Base-by-base conservation (phyloP, 2,329 filamentous ascomycete genomes). In the Arachnomyces sp. region DNA sequence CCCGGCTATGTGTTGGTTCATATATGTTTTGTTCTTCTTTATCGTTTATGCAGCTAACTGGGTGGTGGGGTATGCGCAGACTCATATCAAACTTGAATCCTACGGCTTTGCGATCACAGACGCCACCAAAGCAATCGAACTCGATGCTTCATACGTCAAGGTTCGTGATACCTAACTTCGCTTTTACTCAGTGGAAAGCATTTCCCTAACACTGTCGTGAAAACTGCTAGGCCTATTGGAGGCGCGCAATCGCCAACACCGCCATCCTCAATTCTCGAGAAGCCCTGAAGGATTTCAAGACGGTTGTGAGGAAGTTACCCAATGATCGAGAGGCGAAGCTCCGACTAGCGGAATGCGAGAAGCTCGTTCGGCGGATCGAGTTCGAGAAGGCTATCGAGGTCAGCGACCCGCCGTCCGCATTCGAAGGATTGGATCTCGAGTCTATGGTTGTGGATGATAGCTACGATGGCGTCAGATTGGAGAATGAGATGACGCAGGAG, bases 331-430 rank as follows among this genome's bases (percentile, higher is more conserved):
- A 92, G 69, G 90, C 89, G 42, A 89, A 86, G 63, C 72, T 94
- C 52, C 95, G 93, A 71, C 72, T 93, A 52, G 80, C 86, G 45
- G 90, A 96, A 59, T 95, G 89, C 67, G 86, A 95, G 63, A 95
- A 93, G 73, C 79, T 95, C 52, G 86, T 96, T 50, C 88, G 90
- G 57, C 83, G 90, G 55, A 71, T 90, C 56, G 86, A 92, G 45
- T 98, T 98, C 66, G 83, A 94, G 53, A 88, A 86, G 52, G 92
- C 92, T 25, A 98, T 96, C 54, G 90, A 96, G 62, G 77, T 96
- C 34, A 80, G 84, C 43, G 92, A 96, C 52, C 86, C 90, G 49
- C 88, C 90, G 3, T 95, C 89, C 1, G 92, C 89, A 0, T 85
- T 90, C 28, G 89, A 92, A 61, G 90, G 86, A 2, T 74, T 98